Conservation (phyloP, 2,329 filamentous ascomycete species). For the Fusarium piperis region DNA sequence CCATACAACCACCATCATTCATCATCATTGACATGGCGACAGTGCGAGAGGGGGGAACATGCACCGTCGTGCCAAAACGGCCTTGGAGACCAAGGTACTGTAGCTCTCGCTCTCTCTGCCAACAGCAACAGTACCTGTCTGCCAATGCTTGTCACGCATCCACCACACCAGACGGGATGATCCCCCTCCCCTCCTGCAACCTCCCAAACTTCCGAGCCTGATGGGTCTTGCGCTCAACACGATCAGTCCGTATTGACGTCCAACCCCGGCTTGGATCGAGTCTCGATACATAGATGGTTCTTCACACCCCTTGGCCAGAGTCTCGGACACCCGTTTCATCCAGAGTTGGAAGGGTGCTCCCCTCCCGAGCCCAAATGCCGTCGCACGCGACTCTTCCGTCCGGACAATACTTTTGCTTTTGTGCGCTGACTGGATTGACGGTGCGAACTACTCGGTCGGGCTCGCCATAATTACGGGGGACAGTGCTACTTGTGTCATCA, state of each 20-base stretch:
- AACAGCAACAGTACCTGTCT: not conserved
- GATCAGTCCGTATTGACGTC: constrained; percentile 17
- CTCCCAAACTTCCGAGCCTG: constrained; percentile 24
- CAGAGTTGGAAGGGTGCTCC: constrained; percentile 15
- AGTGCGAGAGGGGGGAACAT: constrained; percentile 26
- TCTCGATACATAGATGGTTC: not conserved
- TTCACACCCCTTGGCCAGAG: constrained; percentile 7
- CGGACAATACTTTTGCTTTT: constrained; percentile 21
- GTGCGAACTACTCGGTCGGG: constrained; percentile 1
- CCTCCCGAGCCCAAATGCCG: constrained; percentile 19
- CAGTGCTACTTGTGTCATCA: not conserved
- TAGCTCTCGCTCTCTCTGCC: not conserved
- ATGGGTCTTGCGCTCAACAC: constrained; percentile 17
- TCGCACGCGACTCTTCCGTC: constrained; percentile 16
- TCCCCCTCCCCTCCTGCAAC: constrained; percentile 32
- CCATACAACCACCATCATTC: constrained; percentile 1
- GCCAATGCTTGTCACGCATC: constrained; percentile 27
- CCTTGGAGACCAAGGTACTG: too few species aligned
- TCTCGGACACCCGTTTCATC: constrained; percentile 34
- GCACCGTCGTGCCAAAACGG: constrained; percentile 15
- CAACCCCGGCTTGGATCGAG: constrained; percentile 11
- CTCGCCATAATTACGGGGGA: not conserved
- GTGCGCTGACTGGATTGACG: constrained; percentile 16
- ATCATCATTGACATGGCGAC: constrained; percentile 9
- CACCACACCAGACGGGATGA: constrained; percentile 34